These are phyloP conservation scores for Psilocybe cyanescens DNA, from an alignment of 768 basidiomycete genomes.

Conservation along the genomic window DNA sequence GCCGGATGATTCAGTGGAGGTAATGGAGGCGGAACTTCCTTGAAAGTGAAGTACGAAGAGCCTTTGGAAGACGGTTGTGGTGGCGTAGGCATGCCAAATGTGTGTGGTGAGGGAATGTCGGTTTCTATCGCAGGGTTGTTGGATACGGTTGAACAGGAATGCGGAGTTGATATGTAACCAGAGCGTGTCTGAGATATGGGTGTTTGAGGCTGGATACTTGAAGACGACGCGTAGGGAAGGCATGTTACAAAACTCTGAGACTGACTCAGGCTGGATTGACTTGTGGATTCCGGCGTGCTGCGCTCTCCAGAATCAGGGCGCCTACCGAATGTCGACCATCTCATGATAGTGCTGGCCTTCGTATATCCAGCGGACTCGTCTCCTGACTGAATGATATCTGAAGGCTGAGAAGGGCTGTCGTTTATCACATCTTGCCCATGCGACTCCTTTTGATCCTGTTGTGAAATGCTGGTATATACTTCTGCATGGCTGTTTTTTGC, in stretches of 20 bases:
- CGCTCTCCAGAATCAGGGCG: conserved; percentile 9
- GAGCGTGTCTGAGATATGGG: conserved; percentile 21
- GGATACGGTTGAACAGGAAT: conserved; percentile 10
- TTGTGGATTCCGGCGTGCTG: conserved; percentile 13
- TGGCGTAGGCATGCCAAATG: conserved; percentile 36
- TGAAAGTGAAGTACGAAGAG: conserved; percentile 29
- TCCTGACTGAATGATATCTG: neutral
- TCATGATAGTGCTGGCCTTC: conserved; percentile 10
- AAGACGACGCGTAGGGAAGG: conserved; percentile 9
- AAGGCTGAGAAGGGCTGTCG: neutral
- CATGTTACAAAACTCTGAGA: conserved; percentile 16
- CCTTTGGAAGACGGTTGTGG: conserved; percentile 30
- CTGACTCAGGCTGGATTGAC: conserved; percentile 25
- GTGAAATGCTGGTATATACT: conserved; percentile 2
- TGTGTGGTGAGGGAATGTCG: conserved; percentile 33
- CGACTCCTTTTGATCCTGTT: conserved; percentile 9
- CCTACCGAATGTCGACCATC: conserved; percentile 20
- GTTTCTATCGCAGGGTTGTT: conserved; percentile 13
- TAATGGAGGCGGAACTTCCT: conserved; percentile 50
- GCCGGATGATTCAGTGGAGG: conserved; percentile 57
- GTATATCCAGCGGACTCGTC: neutral
- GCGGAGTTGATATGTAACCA: conserved; percentile 18
- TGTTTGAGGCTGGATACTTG: conserved; percentile 18
- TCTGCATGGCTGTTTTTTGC: conserved; percentile 7
- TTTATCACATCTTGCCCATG: neutral